These are phyloP conservation scores for Xylaria multiplex DNA, from an alignment of 2,329 filamentous ascomycete species.

Conservation along the genomic window DNA sequence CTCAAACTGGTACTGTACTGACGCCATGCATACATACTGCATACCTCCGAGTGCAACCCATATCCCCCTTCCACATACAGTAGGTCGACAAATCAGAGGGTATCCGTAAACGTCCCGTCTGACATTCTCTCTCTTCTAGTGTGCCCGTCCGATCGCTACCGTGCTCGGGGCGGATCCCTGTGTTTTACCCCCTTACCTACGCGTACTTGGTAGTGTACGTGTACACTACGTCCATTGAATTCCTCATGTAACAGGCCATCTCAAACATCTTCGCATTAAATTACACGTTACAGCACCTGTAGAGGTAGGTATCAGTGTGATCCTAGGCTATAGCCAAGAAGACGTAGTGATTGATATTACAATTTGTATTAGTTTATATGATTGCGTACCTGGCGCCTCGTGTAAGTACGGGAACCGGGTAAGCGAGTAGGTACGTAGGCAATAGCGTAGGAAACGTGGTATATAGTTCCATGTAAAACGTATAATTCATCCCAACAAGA, in stretches of 20 bases:
- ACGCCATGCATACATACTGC: slow-evolving; percentile 14
- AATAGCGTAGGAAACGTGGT: not conserved
- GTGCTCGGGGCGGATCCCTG: not conserved
- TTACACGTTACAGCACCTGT: not conserved
- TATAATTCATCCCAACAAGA: not conserved
- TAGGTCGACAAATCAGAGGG: not conserved
- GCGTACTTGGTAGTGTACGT: too few species aligned
- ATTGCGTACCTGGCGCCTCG: not conserved
- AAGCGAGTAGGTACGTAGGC: not conserved
- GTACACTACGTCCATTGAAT: not conserved
- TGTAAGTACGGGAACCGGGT: not conserved
- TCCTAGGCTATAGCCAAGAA: not conserved
- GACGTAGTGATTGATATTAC: not conserved
- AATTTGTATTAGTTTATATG: slow-evolving; percentile 14
- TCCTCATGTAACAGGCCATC: not conserved
- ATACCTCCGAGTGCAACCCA: not conserved
- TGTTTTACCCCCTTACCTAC: not conserved
- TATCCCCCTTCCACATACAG: not conserved
- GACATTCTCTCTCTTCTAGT: not conserved
- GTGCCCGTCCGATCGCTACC: not conserved
- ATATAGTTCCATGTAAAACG: slow-evolving; percentile 9
- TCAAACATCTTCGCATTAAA: not conserved
- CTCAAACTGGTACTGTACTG: not conserved
- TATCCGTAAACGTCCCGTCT: slow-evolving; percentile 14
- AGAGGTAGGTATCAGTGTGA: not conserved